Evolutionary conservation across 1,284 basidiomycete species (phyloP).

Genomic region (Rugosomyces carneus): DNA sequence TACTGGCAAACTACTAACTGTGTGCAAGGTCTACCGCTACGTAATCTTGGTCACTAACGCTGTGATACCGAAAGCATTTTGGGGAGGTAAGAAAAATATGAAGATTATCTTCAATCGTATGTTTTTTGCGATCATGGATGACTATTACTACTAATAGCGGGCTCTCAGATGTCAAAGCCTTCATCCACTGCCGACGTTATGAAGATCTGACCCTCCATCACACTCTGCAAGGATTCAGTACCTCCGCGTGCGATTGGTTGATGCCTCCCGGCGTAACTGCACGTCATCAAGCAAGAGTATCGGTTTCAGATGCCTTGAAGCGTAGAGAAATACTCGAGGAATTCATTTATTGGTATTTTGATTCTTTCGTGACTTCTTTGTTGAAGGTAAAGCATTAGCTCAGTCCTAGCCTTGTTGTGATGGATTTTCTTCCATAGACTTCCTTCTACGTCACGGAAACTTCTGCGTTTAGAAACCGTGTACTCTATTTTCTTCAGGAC

Average conservation of each 20-base stretch:
- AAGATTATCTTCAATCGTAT: conserved; percentile 55
- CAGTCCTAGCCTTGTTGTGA: neutral
- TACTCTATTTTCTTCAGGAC: conserved; percentile 91
- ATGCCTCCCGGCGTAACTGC: conserved; percentile 36
- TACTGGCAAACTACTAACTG: neutral
- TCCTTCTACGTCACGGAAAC: conserved; percentile 96
- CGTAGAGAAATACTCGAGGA: conserved; percentile 77
- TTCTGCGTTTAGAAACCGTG: conserved; percentile 77
- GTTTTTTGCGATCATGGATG: conserved; percentile 24
- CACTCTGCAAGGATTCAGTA: conserved; percentile 73
- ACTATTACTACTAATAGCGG: neutral
- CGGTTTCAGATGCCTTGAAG: conserved; percentile 66
- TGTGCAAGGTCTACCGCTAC: conserved; percentile 68
- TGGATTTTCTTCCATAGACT: conserved; percentile 45
- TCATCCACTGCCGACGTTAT: conserved; percentile 72
- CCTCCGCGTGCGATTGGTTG: conserved; percentile 82
- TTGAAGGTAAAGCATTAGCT: conserved; percentile 52
- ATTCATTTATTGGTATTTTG: conserved; percentile 91
- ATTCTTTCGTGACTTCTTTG: conserved; percentile 77
- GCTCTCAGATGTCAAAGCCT: conserved; percentile 57
- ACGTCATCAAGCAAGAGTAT: conserved; percentile 39
- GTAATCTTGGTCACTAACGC: conserved; percentile 55
- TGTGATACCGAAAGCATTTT: conserved; percentile 72
- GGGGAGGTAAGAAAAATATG: conserved; percentile 75
- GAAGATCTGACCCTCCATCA: conserved; percentile 82